Evolutionary conservation across 2,329 filamentous ascomycete species (phyloP).

Genomic region (Pyrenophora teres): DNA sequence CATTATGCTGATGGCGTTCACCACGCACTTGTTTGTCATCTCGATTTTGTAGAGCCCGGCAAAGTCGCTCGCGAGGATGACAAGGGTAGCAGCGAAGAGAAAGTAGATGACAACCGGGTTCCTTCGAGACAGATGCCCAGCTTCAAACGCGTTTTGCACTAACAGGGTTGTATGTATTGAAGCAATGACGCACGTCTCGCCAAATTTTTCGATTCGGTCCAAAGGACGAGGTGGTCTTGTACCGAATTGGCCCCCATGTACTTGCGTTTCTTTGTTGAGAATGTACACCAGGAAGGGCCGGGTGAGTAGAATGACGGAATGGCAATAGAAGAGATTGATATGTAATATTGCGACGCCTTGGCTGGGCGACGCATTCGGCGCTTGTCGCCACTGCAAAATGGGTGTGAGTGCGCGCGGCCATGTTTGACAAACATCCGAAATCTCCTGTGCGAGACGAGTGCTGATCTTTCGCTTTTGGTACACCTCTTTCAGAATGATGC

Average conservation of each 20-base stretch:
- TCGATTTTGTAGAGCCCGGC: conserved; percentile 42
- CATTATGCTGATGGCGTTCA: conserved; percentile 48
- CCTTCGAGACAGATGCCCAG: conserved; percentile 47
- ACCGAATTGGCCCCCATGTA: conserved; percentile 37
- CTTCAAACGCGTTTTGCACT: conserved; percentile 49
- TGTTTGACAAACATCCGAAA: conserved; percentile 58
- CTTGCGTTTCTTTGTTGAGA: conserved; percentile 53
- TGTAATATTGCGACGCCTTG: conserved; percentile 66
- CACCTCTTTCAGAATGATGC: conserved; percentile 62
- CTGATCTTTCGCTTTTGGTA: conserved; percentile 66
- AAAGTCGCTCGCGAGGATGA: conserved; percentile 50
- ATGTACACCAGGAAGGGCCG: conserved; percentile 67
- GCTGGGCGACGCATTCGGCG: conserved; percentile 51
- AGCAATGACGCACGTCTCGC: conserved; percentile 50
- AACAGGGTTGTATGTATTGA: conserved; percentile 49
- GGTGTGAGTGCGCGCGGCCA: conserved; percentile 58
- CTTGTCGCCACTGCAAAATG: conserved; percentile 58
- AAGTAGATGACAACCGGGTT: conserved; percentile 51
- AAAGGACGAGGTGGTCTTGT: conserved; percentile 34
- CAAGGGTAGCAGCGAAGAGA: conserved; percentile 48
- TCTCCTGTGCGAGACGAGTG: conserved; percentile 61
- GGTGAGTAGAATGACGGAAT: conserved; percentile 66
- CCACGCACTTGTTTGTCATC: conserved; percentile 44
- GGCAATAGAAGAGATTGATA: conserved; percentile 64
- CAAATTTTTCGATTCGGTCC: conserved; percentile 55